Evolutionary conservation across 2,329 filamentous ascomycete species (phyloP), one percentile per base, ranked within the genome.

Genomic region (Botrytis cinerea): DNA sequence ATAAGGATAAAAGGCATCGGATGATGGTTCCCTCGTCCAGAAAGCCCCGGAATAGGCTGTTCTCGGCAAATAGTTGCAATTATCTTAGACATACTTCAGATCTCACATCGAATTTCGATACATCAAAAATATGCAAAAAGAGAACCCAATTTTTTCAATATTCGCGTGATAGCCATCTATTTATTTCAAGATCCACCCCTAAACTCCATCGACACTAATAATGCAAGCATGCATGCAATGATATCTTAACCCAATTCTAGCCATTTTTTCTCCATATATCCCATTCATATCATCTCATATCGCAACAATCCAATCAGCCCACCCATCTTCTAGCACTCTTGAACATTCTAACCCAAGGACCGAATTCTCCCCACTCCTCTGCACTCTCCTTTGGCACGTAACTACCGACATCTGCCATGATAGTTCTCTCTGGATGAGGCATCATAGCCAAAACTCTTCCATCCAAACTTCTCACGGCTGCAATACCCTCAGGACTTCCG

Each of bases 241-340:
- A 69, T 69, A 69, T 57, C 46, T 48, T 51, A 48, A 43, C 66
- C 66, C 66, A 45, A 45, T 32, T 57, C 38, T 69, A 59, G 51
- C 66, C 66, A 67, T 28, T 43, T 69, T 57, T 43, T 43, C 28
- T 69, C 48, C 48, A 40, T 57, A 43, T 16, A 57, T 32, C 66
- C 48, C 66, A 69, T 69, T 57, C 66, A 57, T 43, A 69, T 69
- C 35, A 51, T 40, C 51, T 57, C 51, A 57, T 16, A 1, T 57
- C 2, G n/a, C 51, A 57, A 57, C 51, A 18, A 57, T 25, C 10
- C 66, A 63, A 63, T 73, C 69, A 78, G 32, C 77, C 77, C 73
- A 91, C 90, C 91, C 91, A 93, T 79, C 89, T 84, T 82, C 91
- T 89, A 25, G 90, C 91, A 81, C 90, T 93, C 84, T 87, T 90